Base-by-base conservation (phyloP, 2,329 filamentous ascomycete species). In the Xylaria sp. region DNA sequence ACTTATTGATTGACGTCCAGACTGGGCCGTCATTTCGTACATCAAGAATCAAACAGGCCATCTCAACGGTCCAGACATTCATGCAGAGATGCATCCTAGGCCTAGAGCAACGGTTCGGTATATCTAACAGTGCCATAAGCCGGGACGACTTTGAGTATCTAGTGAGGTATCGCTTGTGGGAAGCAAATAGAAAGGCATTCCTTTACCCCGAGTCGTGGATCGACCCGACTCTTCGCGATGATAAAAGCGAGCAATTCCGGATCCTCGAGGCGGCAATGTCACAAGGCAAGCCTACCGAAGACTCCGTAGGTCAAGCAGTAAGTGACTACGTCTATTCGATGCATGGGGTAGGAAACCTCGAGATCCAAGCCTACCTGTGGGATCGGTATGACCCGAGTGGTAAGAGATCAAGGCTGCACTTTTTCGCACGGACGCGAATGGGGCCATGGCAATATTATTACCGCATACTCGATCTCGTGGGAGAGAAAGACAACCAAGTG, bases 191-290 rank as follows among this genome's bases (percentile, higher is more conserved):
- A 20, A 60, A 60, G n/a, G 25, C 41, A 10, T 60, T 60, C 18
- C 39, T 60, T 5, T 60, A 60, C 25, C 57, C 57, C 3, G 57
- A 60, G 15, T 50, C 41, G 13, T 60, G 57, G 57, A 60, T 60
- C n/a, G 57, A 60, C 25, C 57, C 57, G 8, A 50, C 25, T n/a
- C 41, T 60, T 2, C 57, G 57, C 25, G 57, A 60, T 20, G 41
- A 60, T 15, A 60, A 60, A 25, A 60, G 23, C 13, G 57, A 60
- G 6, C 57, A 50, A 8, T 60, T 60, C 44, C 41, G 41, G 10
- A 20, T 23, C 13, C 23, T 60, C 18, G 57, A 60, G 28, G 10
- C 57, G 12, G 28, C 23, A 9, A n/a, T 60, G 1, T 15, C 23
- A 13, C 57, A 50, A 37, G 41, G 41, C 23, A 60, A 48, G 5